These are phyloP conservation scores for Coemansia umbellata DNA, from an alignment of 192 early-diverging fungal species.

Conservation along the genomic window DNA sequence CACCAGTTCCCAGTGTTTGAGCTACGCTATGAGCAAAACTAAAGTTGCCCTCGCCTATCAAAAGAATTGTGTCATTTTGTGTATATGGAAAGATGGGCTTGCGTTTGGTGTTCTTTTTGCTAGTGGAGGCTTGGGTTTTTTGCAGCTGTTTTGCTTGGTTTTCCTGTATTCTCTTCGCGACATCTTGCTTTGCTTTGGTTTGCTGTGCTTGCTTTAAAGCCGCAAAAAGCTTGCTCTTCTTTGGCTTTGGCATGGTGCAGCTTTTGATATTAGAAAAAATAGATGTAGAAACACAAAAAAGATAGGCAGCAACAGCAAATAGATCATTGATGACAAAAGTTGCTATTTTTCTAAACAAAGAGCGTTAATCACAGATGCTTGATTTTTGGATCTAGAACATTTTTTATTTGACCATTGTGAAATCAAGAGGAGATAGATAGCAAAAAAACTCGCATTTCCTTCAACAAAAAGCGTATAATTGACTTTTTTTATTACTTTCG, in stretches of 20 bases:
- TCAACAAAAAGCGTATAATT: neutral
- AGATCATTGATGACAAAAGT: too few species aligned
- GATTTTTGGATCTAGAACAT: too few species aligned
- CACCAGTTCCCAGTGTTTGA: slow-evolving; percentile 53
- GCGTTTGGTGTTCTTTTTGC: slow-evolving; percentile 6
- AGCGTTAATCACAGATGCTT: too few species aligned
- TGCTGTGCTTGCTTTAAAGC: slow-evolving; percentile 14
- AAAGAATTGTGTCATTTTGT: slow-evolving; percentile 58
- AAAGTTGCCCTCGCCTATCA: slow-evolving; percentile 94
- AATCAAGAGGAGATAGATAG: too few species aligned
- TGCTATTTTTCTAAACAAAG: too few species aligned
- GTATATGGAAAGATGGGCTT: slow-evolving; percentile 51
- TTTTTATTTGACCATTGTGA: too few species aligned
- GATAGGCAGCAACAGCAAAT: neutral
- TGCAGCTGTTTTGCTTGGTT: slow-evolving; percentile 5
- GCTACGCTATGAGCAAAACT: slow-evolving; percentile 77
- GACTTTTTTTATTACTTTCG: neutral
- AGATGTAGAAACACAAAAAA: neutral
- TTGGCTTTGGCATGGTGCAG: slow-evolving; percentile 16
- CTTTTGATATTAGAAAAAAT: neutral
- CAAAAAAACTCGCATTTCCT: too few species aligned
- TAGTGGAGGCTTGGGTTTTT: neutral
- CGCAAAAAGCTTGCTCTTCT: slow-evolving; percentile 13
- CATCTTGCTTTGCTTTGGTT: slow-evolving; percentile 9
- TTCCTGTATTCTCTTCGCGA: neutral